Evolutionary conservation across 176 grass and related monocot genomes (phyloP).

Genomic region (Poa pratensis): DNA sequence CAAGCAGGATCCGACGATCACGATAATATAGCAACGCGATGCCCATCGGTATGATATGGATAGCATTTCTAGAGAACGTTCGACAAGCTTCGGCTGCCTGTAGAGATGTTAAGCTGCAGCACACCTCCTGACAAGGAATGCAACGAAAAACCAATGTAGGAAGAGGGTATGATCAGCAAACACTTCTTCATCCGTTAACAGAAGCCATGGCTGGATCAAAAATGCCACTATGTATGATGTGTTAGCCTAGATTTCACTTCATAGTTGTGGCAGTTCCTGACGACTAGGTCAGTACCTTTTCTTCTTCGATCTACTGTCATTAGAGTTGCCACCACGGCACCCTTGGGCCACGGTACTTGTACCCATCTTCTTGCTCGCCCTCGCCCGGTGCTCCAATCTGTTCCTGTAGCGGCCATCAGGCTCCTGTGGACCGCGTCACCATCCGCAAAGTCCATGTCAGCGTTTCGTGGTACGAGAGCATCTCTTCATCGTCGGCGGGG

Average conservation of each 20-base stretch:
- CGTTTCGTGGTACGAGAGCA: constrained; percentile 36
- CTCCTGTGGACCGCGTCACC: constrained; percentile 36
- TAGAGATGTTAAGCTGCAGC: not conserved
- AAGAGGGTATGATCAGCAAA: constrained; percentile 20
- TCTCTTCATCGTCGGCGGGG: constrained; percentile 15
- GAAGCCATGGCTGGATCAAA: constrained; percentile 38
- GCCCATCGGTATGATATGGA: not conserved
- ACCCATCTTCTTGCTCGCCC: constrained; percentile 48
- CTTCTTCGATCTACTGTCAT: constrained; percentile 41
- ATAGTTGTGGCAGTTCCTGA: not conserved
- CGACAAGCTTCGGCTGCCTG: not conserved
- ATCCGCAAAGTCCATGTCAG: constrained; percentile 46
- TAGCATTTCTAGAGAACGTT: not conserved
- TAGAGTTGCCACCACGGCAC: constrained; percentile 47
- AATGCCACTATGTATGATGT: not conserved
- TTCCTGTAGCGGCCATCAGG: constrained; percentile 39
- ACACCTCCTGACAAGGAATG: constrained; percentile 32
- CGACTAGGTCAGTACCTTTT: constrained; percentile 51
- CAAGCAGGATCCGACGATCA: constrained; percentile 25
- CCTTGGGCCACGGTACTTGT: constrained; percentile 45
- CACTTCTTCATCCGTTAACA: not conserved
- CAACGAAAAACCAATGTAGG: constrained; percentile 36
- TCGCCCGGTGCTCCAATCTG: constrained; percentile 33
- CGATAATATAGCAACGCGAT: not conserved
- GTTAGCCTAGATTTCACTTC: not conserved